phyloP scores from a whole-genome alignment of 306 rosid genomes.

The Prunus davidiana region DNA sequence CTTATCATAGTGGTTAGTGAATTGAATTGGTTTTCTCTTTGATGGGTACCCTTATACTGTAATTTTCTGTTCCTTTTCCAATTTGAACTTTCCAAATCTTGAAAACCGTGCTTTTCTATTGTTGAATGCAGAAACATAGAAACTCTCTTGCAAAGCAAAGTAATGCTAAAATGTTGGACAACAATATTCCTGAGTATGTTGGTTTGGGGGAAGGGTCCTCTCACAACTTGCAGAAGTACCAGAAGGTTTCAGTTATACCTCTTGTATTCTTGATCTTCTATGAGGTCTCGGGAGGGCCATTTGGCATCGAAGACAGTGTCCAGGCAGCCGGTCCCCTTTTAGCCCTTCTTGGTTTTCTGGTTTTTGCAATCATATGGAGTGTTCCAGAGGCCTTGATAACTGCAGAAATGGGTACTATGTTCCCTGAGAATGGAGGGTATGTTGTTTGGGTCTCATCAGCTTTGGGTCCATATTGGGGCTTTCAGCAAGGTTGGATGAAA shows the following conservation, averaged over 20 bases:
- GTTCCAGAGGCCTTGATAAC: constrained; percentile 68
- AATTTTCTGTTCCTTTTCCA: background rate
- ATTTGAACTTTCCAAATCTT: background rate
- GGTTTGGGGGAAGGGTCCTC: constrained; percentile 12
- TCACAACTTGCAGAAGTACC: constrained; percentile 2
- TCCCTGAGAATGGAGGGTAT: constrained; percentile 70
- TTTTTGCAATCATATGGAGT: constrained; percentile 61
- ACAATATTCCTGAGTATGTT: background rate
- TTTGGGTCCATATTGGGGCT: constrained; percentile 65
- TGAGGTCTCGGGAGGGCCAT: constrained; percentile 72
- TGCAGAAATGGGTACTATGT: constrained; percentile 67
- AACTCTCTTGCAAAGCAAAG: constrained; percentile 1
- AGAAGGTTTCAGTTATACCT: constrained; percentile 25
- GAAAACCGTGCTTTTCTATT: background rate
- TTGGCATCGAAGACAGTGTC: constrained; percentile 63
- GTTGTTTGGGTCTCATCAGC: constrained; percentile 74
- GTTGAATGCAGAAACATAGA: constrained; percentile 13
- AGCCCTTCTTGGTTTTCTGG: constrained; percentile 49
- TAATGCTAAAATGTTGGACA: constrained; percentile 7
- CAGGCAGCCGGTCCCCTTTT: constrained; percentile 61
- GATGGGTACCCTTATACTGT: background rate
- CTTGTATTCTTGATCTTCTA: constrained; percentile 58
- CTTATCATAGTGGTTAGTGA: background rate
- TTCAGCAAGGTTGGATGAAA: constrained; percentile 71
- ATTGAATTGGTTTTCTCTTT: background rate